phyloP scores from a whole-genome alignment of 2,329 filamentous ascomycete genomes.

The Nigrospora osmanthi region DNA sequence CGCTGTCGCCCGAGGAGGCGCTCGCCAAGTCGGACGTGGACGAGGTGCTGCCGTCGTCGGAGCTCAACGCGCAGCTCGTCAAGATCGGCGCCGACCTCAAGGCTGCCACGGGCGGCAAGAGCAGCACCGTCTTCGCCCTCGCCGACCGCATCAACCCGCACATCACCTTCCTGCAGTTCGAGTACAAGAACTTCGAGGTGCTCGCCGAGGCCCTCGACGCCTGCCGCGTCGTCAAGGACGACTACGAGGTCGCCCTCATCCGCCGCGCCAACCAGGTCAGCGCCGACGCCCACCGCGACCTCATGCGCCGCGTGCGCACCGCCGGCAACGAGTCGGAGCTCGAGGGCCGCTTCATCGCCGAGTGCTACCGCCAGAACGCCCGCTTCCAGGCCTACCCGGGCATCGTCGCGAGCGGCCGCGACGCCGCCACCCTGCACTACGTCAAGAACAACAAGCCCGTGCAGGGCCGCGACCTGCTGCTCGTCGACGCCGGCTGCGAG shows the following conservation, averaged over 20 bases:
- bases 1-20: slow-evolving; percentile 69
- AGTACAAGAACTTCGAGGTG: slow-evolving; percentile 48
- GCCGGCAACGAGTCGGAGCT: slow-evolving; percentile 76
- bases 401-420: slow-evolving; percentile 74
- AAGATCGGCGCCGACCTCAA: slow-evolving; percentile 30
- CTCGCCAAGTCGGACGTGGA: slow-evolving; percentile 74
- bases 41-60: slow-evolving; percentile 61
- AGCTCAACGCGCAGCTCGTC: slow-evolving; percentile 67
- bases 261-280: slow-evolving; percentile 65
- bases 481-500: slow-evolving; percentile 78
- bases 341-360: slow-evolving; percentile 70
- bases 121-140: slow-evolving; percentile 64
- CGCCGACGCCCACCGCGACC: slow-evolving; percentile 55
- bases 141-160: slow-evolving; percentile 66
- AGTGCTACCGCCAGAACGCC: slow-evolving; percentile 66
- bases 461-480: slow-evolving; percentile 64
- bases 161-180: slow-evolving; percentile 65
- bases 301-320: slow-evolving; percentile 51
- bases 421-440: slow-evolving; percentile 84
- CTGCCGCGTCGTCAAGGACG: slow-evolving; percentile 63
- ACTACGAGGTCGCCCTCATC: slow-evolving; percentile 67
- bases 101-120: slow-evolving; percentile 10
- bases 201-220: slow-evolving; percentile 60
- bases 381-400: slow-evolving; percentile 81
- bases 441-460: slow-evolving; percentile 68